phyloP scores from a whole-genome alignment of 306 rosid genomes.

The Arachis stenosperma region DNA sequence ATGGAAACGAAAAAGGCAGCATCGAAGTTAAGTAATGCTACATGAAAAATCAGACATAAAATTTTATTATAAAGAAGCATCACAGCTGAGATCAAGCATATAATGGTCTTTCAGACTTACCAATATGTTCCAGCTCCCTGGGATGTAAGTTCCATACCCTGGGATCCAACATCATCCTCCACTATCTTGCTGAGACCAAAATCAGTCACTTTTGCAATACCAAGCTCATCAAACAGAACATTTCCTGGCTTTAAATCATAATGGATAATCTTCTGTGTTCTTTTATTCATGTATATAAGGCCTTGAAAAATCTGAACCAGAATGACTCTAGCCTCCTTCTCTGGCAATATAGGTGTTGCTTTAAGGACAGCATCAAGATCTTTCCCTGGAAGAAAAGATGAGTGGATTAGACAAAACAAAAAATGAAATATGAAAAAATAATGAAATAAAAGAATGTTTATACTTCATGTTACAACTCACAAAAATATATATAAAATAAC shows the following conservation, averaged over 20 bases:
- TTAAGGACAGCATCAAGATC: conserved; percentile 97
- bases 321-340: conserved; percentile 92
- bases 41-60: not conserved
- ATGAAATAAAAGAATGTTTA: not conserved
- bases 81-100: not conserved
- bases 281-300: conserved; percentile 88
- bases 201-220: conserved; percentile 96
- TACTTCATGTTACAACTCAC: not conserved
- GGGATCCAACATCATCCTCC: conserved; percentile 97
- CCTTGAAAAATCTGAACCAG: conserved; percentile 94
- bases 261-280: conserved; percentile 92
- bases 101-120: conserved; percentile 55
- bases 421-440: conserved; percentile 12
- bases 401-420: conserved; percentile 7
- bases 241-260: conserved; percentile 99
- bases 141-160: conserved; percentile 99
- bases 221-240: conserved; percentile 94
- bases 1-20: not conserved
- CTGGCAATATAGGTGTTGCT: conserved; percentile 89
- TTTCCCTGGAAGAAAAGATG: conserved; percentile 66
- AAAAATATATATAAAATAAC: conserved; percentile 22
- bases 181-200: conserved; percentile 99
- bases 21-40: no score
- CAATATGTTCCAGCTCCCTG: conserved; percentile 99
- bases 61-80: not conserved